Base-by-base conservation (phyloP, 768 basidiomycete species). In the Leccinum disarticulatum region DNA sequence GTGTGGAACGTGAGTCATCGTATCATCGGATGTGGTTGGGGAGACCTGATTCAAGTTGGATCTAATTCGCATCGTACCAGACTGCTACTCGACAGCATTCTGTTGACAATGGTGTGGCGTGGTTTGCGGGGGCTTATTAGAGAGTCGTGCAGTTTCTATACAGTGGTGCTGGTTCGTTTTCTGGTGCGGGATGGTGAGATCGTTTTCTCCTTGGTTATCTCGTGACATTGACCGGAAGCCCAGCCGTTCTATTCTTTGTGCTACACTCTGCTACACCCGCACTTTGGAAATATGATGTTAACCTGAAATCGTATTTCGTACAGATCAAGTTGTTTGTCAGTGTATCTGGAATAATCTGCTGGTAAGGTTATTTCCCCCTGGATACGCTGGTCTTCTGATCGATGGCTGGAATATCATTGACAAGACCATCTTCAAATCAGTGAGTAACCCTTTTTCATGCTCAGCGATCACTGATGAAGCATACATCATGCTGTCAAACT, bases 81-180 rank as follows among this genome's bases (percentile, higher is more conserved):
- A 52, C 15, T 60, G 9, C 35, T 36, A 36, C 30, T 63, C 1
- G 64, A 64, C 58, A 64, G 36, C 11, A 22, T 63, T 47, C 56
- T 57, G 28, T 41, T 60, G 14, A 25, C 10, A 7, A 52, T 54
- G 27, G 64, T 62, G 33, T 55, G 25, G 15, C 22, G 27, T 25
- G 56, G 41, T 4, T 51, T 64, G 27, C 48, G 50, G 14, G 38
- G 31, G 17, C 25, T 51, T 17, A 28, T 49, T 6, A 49, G 15
- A 27, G 58, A 55, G 33, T 50, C 48, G 6, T 28, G 11, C 14
- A 11, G n/a, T 30, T 10, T 6, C 11, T 7, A 51, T 36, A 9
- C 15, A 25, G 17, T 30, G 14, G 1, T 33, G 1, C 31, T 68
- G 4, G 19, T 58, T 7, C 51, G 2, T 5, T 14, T 57, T 3